Evolutionary conservation across 2,329 filamentous ascomycete species (phyloP).

Genomic region (Neurospora crassa): DNA sequence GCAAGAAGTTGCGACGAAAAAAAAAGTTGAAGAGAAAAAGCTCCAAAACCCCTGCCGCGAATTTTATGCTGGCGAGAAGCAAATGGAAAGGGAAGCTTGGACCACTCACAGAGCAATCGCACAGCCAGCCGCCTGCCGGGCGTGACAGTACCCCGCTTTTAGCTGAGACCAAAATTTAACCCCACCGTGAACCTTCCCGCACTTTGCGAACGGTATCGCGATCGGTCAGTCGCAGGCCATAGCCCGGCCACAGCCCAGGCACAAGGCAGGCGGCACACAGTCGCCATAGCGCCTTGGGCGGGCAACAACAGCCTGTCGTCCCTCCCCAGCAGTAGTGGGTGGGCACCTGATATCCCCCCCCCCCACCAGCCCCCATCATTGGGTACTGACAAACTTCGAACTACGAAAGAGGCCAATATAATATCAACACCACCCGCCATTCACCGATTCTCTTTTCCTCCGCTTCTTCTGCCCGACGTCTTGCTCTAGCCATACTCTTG

Average conservation of each 20-base stretch:
- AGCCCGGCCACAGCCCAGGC: not conserved
- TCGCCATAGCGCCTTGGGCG: not conserved
- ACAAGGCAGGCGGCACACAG: not conserved
- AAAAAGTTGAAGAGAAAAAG: not conserved
- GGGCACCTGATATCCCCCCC: not conserved
- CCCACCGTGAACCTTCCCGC: not conserved
- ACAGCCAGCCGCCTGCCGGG: not conserved
- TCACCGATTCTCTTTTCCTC: not conserved
- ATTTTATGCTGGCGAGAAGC: not conserved
- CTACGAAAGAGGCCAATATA: constrained; percentile 1
- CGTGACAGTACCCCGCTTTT: not conserved
- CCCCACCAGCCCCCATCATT: not conserved
- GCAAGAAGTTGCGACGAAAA: not conserved
- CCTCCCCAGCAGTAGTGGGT: not conserved
- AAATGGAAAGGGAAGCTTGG: not conserved
- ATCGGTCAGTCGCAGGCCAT: not conserved
- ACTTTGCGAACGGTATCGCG: not conserved
- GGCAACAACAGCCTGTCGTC: not conserved
- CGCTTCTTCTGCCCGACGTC: not conserved
- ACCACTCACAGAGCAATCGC: not conserved
- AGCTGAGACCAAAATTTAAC: not conserved
- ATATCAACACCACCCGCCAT: not conserved
- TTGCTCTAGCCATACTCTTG: not conserved
- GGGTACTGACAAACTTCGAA: not conserved
- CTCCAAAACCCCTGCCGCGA: not conserved